A percentile compares a stretch with the other conserved stretches of the same genome.
Evolutionary conservation across 2,329 filamentous ascomycete genomes (phyloP).

Genomic region (Epichloe typhina): DNA sequence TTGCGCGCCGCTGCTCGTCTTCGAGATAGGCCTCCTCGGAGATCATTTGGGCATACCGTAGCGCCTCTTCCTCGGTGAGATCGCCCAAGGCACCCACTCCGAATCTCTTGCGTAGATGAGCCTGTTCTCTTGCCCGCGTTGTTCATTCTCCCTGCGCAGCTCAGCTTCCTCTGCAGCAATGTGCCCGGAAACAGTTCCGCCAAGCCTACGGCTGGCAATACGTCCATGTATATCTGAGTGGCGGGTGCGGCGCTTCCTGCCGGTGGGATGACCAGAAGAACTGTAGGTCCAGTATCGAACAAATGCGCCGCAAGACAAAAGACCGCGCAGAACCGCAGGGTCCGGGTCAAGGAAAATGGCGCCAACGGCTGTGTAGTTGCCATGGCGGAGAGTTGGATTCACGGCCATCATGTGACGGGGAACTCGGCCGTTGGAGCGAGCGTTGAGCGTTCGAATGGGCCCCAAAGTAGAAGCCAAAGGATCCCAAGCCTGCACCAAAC

Average conservation of each 20-base stretch:
- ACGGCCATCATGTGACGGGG: constrained; percentile 53
- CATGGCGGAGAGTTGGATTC: constrained; percentile 47
- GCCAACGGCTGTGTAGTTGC: constrained; percentile 69
- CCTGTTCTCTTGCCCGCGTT: constrained; percentile 52
- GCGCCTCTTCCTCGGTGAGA: constrained; percentile 51
- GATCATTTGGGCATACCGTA: constrained; percentile 53
- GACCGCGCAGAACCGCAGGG: constrained; percentile 69
- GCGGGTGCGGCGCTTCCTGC: constrained; percentile 65
- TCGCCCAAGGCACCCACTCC: constrained; percentile 60
- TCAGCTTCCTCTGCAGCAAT: constrained; percentile 80
- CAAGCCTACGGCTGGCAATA: constrained; percentile 36
- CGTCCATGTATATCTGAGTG: constrained; percentile 49
- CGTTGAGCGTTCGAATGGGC: constrained; percentile 77
- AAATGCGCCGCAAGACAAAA: constrained; percentile 76
- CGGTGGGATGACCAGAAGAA: constrained; percentile 62
- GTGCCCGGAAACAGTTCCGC: constrained; percentile 62
- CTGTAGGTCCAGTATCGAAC: constrained; percentile 91
- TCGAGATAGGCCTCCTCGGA: constrained; percentile 45
- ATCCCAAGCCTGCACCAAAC: constrained; percentile 93
- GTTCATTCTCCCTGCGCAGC: constrained; percentile 58
- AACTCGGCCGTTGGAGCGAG: constrained; percentile 67
- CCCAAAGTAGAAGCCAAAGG: constrained; percentile 68
- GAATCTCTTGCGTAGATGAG: constrained; percentile 64
- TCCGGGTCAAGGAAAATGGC: constrained; percentile 82
- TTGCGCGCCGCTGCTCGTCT: constrained; percentile 44